Evolutionary conservation across 2,329 filamentous ascomycete species (phyloP).

Genomic region (Acrocalymma vagum): DNA sequence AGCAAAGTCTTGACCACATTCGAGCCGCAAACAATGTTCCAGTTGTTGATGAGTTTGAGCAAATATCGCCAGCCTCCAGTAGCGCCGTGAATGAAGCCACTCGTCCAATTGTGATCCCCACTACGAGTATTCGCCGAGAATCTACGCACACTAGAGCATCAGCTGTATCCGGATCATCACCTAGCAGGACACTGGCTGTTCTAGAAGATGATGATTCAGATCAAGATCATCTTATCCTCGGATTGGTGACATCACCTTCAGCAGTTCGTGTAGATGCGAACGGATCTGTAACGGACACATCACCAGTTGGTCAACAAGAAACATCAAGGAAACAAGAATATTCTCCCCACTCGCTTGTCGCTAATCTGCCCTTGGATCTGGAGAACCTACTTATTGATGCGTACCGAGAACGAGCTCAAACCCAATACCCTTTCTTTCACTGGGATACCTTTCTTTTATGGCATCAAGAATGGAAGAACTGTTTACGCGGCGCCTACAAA

Average conservation of each 20-base stretch:
- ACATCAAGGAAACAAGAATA: not conserved
- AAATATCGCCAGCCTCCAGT: conserved; percentile 5
- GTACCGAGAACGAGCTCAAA: conserved; percentile 28
- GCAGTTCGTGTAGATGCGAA: conserved; percentile 2
- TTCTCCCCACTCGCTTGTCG: conserved; percentile 14
- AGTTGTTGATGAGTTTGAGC: not conserved
- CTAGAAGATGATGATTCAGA: conserved; percentile 11
- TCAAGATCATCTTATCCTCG: conserved; percentile 22
- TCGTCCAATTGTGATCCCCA: conserved; percentile 1
- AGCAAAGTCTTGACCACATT: conserved; percentile 22
- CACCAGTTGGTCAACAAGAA: conserved; percentile 1
- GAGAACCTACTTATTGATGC: conserved; percentile 17
- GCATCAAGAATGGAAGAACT: conserved; percentile 21
- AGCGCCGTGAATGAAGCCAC: not conserved
- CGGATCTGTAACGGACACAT: not conserved
- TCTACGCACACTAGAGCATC: conserved; percentile 1
- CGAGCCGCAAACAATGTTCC: not conserved
- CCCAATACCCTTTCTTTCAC: conserved; percentile 27
- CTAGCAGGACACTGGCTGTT: conserved; percentile 8
- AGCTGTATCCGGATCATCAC: conserved; percentile 10
- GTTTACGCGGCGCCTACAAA: conserved; percentile 6
- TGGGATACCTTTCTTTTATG: conserved; percentile 24
- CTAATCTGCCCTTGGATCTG: conserved; percentile 14
- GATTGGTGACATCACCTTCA: conserved; percentile 21
- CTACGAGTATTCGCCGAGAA: conserved; percentile 1